These are phyloP conservation scores for Hirschioporus abietinus DNA, from an alignment of 768 basidiomycete genomes.

Conservation along the genomic window DNA sequence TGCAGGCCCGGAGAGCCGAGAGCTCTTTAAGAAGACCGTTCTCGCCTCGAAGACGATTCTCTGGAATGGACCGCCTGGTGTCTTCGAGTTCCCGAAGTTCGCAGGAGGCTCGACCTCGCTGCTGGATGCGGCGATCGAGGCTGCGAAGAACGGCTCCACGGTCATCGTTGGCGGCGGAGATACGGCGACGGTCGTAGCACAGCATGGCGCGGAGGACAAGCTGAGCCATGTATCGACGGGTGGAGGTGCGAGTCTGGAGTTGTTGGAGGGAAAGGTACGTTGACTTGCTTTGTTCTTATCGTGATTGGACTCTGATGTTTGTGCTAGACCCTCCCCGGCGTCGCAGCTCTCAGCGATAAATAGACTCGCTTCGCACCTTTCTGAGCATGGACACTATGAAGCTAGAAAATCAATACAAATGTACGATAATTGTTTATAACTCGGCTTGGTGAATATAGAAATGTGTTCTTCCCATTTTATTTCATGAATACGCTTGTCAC, in stretches of 20 bases:
- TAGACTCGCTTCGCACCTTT: background rate
- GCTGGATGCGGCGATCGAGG: slow-evolving; percentile 81
- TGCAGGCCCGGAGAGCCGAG: slow-evolving; percentile 76
- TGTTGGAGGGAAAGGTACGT: slow-evolving; percentile 94
- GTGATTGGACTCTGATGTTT: slow-evolving; percentile 15
- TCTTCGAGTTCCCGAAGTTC: slow-evolving; percentile 95
- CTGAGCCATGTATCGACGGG: slow-evolving; percentile 97
- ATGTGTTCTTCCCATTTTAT: too few relatives aligned
- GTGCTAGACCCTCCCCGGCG: slow-evolving; percentile 76
- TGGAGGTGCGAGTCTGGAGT: slow-evolving; percentile 88
- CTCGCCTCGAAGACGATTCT: slow-evolving; percentile 90
- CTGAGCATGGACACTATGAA: too few relatives aligned
- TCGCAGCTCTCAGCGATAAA: slow-evolving; percentile 79
- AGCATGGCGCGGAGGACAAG: slow-evolving; percentile 77
- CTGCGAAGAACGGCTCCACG: slow-evolving; percentile 77
- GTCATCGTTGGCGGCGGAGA: slow-evolving; percentile 97
- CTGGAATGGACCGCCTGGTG: slow-evolving; percentile 96
- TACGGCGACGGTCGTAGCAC: slow-evolving; percentile 94
- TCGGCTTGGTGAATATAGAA: too few relatives aligned
- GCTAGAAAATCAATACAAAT: too few relatives aligned
- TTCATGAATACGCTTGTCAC: too few relatives aligned
- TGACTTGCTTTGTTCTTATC: background rate
- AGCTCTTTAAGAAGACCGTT: slow-evolving; percentile 77
- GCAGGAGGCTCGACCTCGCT: slow-evolving; percentile 79
- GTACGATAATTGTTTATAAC: too few relatives aligned